Conservation (phyloP, 1,284 basidiomycete genomes). For the Leccinum solheimii region DNA sequence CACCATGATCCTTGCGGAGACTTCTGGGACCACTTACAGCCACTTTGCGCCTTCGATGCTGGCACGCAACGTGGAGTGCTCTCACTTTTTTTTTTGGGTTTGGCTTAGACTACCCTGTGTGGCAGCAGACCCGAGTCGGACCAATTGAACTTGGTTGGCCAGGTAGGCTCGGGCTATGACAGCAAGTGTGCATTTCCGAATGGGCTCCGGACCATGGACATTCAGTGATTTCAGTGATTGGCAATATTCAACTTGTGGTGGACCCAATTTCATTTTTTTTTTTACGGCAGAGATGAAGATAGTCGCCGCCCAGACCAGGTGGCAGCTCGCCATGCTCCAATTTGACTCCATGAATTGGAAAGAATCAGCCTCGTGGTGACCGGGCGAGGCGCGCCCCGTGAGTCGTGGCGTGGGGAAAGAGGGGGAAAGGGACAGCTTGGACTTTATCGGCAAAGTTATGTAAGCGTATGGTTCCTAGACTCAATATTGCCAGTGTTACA, state of each 20-base stretch:
- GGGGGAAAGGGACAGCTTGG: neutral
- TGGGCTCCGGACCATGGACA: neutral
- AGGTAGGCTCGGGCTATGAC: neutral
- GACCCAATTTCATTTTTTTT: neutral
- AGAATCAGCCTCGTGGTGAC: conserved; percentile 13
- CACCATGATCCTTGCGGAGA: neutral
- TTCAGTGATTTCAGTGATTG: neutral
- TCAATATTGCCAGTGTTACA: too few species aligned
- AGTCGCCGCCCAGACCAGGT: neutral
- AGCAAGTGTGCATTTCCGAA: neutral
- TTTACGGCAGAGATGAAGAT: conserved; percentile 5
- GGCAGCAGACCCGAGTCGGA: neutral
- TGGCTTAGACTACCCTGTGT: neutral
- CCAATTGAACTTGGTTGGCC: conserved; percentile 1
- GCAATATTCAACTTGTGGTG: neutral
- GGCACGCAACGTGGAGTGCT: neutral
- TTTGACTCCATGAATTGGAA: conserved; percentile 6
- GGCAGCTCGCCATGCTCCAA: neutral
- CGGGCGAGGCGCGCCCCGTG: conserved; percentile 18
- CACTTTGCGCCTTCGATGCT: neutral
- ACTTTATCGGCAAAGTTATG: neutral
- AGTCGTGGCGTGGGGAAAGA: conserved; percentile 21
- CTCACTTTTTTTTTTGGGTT: neutral
- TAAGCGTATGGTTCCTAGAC: neutral
- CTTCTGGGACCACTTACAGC: neutral